These are phyloP conservation scores for Trichoderma sp. DNA, from an alignment of 2,329 filamentous ascomycete species.

Conservation along the genomic window DNA sequence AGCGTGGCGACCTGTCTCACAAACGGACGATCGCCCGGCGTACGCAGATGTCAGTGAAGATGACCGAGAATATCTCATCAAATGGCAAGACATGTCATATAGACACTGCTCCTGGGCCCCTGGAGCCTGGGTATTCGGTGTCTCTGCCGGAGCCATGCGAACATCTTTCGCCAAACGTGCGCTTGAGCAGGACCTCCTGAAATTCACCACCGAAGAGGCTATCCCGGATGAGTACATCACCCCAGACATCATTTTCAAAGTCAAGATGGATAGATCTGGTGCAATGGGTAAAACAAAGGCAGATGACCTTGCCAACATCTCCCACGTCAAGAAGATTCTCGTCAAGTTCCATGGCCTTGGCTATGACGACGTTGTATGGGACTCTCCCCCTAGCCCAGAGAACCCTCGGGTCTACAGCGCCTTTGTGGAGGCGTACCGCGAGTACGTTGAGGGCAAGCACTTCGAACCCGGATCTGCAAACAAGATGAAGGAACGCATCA, in stretches of 20 bases:
- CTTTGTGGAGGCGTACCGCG: constrained; percentile 80
- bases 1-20: constrained; percentile 75
- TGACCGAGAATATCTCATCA: constrained; percentile 88
- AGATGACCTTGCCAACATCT: constrained; percentile 70
- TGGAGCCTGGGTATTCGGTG: constrained; percentile 84
- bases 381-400: constrained; percentile 70
- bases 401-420: constrained; percentile 70
- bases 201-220: constrained; percentile 73
- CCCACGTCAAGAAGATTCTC: constrained; percentile 70
- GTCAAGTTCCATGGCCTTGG: constrained; percentile 92
- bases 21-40: constrained; percentile 12
- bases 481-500: constrained; percentile 67
- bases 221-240: constrained; percentile 85
- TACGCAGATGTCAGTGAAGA: constrained; percentile 58
- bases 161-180: constrained; percentile 75
- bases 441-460: constrained; percentile 80
- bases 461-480: constrained; percentile 59
- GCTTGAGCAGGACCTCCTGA: constrained; percentile 58
- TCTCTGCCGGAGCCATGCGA: constrained; percentile 65
- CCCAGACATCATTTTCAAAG: constrained; percentile 85
- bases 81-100: constrained; percentile 82
- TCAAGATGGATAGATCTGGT: constrained; percentile 57
- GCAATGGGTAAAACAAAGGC: constrained; percentile 62
- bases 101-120: constrained; percentile 84
- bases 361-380: constrained; percentile 92